Percentiles rank a stretch among this genome's conserved stretches.
These are phyloP conservation scores for Podospora sp. DNA, from an alignment of 495 filamentous ascomycete genomes.

Conservation along the genomic window DNA sequence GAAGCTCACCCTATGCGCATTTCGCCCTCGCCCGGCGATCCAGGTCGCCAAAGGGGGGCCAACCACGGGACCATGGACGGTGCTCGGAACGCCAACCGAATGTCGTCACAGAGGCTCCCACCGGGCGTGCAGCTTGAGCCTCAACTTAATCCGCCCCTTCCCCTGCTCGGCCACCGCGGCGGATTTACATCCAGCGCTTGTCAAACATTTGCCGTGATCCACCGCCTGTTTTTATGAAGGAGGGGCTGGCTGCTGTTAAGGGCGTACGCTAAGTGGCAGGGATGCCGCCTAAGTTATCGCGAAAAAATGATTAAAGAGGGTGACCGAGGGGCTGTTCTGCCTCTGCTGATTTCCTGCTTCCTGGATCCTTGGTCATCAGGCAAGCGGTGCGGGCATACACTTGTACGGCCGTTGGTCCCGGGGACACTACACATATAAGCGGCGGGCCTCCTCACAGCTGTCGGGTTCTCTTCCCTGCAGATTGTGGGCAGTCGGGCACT, in stretches of 20 bases:
- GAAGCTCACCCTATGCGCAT: not conserved
- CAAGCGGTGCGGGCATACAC: not conserved
- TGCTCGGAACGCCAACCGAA: not conserved
- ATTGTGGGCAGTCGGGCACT: conserved; percentile 6
- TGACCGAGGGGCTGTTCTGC: conserved; percentile 14
- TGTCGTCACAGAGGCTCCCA: not conserved
- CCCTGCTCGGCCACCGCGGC: not conserved
- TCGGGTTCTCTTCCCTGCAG: not conserved
- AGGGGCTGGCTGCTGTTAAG: not conserved
- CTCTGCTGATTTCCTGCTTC: conserved; percentile 1
- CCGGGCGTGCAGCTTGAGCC: conserved; percentile 5
- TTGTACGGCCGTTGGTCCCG: not conserved
- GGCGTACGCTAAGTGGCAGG: conserved; percentile 25
- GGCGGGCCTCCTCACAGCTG: not conserved
- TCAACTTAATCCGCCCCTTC: not conserved
- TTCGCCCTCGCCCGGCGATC: conserved; percentile 3
- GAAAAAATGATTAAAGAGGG: conserved; percentile 18
- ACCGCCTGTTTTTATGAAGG: not conserved
- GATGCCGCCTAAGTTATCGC: conserved; percentile 19
- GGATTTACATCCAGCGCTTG: conserved; percentile 3
- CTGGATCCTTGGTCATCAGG: conserved; percentile 1
- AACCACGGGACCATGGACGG: not conserved
- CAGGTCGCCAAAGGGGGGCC: not conserved
- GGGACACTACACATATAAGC: not conserved
- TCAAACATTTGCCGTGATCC: conserved; percentile 15